Conservation (phyloP, 768 basidiomycete species). For the Termitomyces sp. region DNA sequence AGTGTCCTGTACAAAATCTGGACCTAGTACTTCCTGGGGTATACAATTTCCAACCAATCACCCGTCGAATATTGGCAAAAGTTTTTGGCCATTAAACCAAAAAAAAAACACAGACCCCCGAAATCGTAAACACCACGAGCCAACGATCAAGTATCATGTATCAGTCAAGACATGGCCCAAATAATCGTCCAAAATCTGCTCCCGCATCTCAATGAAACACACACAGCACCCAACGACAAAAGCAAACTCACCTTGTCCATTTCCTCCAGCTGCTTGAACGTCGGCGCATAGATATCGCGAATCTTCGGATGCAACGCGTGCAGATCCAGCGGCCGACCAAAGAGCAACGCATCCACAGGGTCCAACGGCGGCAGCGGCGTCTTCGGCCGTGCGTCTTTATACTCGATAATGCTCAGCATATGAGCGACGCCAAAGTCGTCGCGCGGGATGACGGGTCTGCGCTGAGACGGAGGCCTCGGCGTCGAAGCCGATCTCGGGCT, state of each 20-base stretch:
- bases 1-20: not conserved
- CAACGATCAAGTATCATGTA: not conserved
- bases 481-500: constrained; percentile 25
- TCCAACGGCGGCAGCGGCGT: constrained; percentile 34
- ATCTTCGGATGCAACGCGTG: constrained; percentile 65
- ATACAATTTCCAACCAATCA: constrained; percentile 2
- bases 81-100: not conserved
- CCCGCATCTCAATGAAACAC: too few relatives aligned
- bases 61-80: too few relatives aligned
- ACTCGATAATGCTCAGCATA: constrained; percentile 88
- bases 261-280: constrained; percentile 71
- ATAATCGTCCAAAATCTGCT: constrained; percentile 14
- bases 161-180: constrained; percentile 8
- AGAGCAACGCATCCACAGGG: constrained; percentile 68
- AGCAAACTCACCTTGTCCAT: constrained; percentile 60
- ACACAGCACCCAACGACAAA: too few relatives aligned
- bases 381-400: constrained; percentile 39
- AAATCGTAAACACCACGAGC: not conserved
- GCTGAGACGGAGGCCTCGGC: constrained; percentile 27
- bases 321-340: constrained; percentile 58
- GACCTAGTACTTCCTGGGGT: not conserved
- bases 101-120: not conserved
- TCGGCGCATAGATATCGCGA: constrained; percentile 62
- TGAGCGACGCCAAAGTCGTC: constrained; percentile 83
- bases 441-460: constrained; percentile 47